Evolutionary conservation across 2,329 filamentous ascomycete species (phyloP), one percentile per base, ranked within the genome.

Genomic region (Peltaster fructicola): DNA sequence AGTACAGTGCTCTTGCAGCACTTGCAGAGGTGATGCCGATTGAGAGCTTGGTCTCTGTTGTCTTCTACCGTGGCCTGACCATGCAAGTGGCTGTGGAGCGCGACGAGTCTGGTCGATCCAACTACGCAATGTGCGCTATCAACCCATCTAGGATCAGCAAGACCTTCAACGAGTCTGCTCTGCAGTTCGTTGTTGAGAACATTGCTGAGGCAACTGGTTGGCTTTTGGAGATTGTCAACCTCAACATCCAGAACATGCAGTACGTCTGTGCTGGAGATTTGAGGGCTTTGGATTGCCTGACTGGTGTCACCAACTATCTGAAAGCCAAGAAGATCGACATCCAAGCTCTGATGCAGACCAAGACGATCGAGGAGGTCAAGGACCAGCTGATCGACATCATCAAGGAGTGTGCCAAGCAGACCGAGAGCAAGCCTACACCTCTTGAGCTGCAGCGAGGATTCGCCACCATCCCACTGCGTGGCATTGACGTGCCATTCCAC

Each of bases 11-110:
- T 7, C 72, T 98, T 35, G 88, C 88, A 34, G 88, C 88, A 8
- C 66, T 98, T 32, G 88, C 90, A 7, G 85, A 98, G 47, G 88
- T 98, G 49, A 92, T 98, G 80, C 88, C 90, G n/a, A 98, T 98
- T 45, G 88, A 98, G 63, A 88, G 77, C 40, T 64, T 98, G 52
- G 88, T 98, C 2, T 95, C 88, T 0, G 88, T 98, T 22, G 90
- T 98, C 27, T 98, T 98, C 67, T 98, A 98, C 62, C 82, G 88
- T 53, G 88, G 88, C 46, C 62, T 98, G 45, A 98, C 88, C 12
- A 98, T 98, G 88, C 88, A 98, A 57, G 88, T 98, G 23, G 88
- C 88, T 13, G 88, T 98, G 36, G 88, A 95, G 61, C 82, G 88
- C 50, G 88, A 98, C 51, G 84, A 75, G 30, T 63, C 70, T 36